These are phyloP conservation scores for Lichtheimia corymbifera DNA, from an alignment of 371 early-diverging fungal species.

Conservation along the genomic window DNA sequence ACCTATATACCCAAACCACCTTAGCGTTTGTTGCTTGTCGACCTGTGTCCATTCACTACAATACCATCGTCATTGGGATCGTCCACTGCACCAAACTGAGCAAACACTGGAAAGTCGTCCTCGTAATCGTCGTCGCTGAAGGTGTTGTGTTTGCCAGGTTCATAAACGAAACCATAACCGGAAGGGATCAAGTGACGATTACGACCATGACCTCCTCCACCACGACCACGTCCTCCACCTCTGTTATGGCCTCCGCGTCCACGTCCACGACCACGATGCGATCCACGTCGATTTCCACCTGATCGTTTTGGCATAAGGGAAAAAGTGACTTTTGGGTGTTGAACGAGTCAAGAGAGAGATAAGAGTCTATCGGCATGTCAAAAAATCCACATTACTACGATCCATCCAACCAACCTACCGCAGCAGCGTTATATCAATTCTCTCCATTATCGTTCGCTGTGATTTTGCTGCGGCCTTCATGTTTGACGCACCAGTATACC, in stretches of 20 bases:
- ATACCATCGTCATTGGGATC: constrained; percentile 8
- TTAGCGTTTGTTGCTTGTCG: background rate
- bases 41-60: background rate
- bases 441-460: no score
- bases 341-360: no score
- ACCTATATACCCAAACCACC: background rate
- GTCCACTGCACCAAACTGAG: constrained; percentile 19
- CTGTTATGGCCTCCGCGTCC: constrained; percentile 9
- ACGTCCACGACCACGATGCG: constrained; percentile 3
- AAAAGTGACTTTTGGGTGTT: no score
- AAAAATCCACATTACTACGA: no score
- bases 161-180: constrained; percentile 11
- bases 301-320: no score
- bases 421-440: no score
- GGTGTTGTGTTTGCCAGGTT: constrained; percentile 5
- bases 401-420: no score
- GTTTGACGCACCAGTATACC: no score
- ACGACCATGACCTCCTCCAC: constrained; percentile 16
- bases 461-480: no score
- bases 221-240: constrained; percentile 8
- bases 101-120: constrained; percentile 23
- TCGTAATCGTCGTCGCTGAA: constrained; percentile 6
- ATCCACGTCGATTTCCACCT: background rate
- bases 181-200: constrained; percentile 11
- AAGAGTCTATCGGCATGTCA: no score